Evolutionary conservation across 495 filamentous ascomycete genomes (phyloP).

Genomic region (Aspergillus wentii): DNA sequence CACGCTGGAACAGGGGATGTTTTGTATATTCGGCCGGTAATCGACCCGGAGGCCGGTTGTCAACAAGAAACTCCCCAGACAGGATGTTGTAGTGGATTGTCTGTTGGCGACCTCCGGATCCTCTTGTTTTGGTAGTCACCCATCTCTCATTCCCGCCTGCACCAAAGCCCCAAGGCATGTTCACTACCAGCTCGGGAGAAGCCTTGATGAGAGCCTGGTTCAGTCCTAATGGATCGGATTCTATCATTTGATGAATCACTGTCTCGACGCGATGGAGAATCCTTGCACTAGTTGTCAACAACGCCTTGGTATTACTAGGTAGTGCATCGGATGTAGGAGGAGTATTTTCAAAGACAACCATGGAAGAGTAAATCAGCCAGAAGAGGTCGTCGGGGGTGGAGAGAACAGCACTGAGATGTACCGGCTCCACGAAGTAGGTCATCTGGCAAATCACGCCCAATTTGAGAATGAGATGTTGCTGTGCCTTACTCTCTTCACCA

Average conservation of each 20-base stretch:
- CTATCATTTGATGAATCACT: conserved; percentile 3
- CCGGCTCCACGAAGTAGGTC: conserved; percentile 28
- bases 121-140: conserved; percentile 1
- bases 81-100: conserved; percentile 45
- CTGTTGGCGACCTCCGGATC: background rate
- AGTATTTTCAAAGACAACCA: conserved; percentile 24
- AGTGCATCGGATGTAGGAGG: conserved; percentile 1
- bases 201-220: conserved; percentile 10
- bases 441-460: conserved; percentile 20
- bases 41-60: conserved; percentile 46
- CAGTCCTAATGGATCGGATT: conserved; percentile 2
- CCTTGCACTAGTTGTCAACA: conserved; percentile 2
- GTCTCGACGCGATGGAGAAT: conserved; percentile 6
- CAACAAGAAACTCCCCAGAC: conserved; percentile 50
- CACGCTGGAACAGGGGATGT: too few species aligned
- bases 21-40: conserved; percentile 47
- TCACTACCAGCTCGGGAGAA: conserved; percentile 1
- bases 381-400: conserved; percentile 17
- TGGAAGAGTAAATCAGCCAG: conserved; percentile 25
- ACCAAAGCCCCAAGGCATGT: conserved; percentile 3
- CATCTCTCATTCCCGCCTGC: conserved; percentile 2
- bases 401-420: conserved; percentile 19
- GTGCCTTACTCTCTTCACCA: conserved; percentile 2
- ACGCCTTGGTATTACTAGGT: background rate
- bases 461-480: conserved; percentile 19